Percentiles rank a stretch among this genome's conserved stretches.
Evolutionary conservation across 495 filamentous ascomycete species (phyloP).

Genomic region (Penicillium verhagenii): DNA sequence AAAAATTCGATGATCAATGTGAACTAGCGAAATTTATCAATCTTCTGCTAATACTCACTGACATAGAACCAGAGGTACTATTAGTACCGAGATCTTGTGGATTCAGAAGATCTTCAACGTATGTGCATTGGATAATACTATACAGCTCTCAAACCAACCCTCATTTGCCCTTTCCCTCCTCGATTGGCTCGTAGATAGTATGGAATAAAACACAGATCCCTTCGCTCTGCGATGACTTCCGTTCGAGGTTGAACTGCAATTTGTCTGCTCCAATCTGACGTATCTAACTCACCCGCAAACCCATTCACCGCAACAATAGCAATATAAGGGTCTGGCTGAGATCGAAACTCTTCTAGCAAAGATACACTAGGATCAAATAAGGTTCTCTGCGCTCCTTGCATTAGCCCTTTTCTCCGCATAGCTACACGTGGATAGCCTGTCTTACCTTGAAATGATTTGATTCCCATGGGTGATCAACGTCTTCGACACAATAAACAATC

Average conservation of each 20-base stretch:
- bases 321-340: conserved; percentile 26
- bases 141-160: conserved; percentile 30
- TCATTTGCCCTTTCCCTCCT: conserved; percentile 51
- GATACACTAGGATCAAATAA: conserved; percentile 20
- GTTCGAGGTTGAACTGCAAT: conserved; percentile 16
- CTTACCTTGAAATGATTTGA: conserved; percentile 53
- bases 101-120: not conserved
- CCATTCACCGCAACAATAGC: conserved; percentile 34
- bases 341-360: conserved; percentile 20
- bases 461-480: conserved; percentile 58
- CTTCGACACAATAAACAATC: conserved; percentile 58
- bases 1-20: no score
- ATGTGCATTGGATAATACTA: not conserved
- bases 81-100: no score
- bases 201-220: conserved; percentile 45
- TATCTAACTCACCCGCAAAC: conserved; percentile 32
- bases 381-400: conserved; percentile 8
- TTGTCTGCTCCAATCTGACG: conserved; percentile 26
- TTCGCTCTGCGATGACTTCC: conserved; percentile 12
- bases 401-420: not conserved
- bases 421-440: not conserved
- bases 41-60: no score
- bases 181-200: conserved; percentile 53
- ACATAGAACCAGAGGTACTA: no score
- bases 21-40: no score